These are phyloP conservation scores for Candida bentonensis DNA, from an alignment of 805 yeast species.

Conservation along the genomic window DNA sequence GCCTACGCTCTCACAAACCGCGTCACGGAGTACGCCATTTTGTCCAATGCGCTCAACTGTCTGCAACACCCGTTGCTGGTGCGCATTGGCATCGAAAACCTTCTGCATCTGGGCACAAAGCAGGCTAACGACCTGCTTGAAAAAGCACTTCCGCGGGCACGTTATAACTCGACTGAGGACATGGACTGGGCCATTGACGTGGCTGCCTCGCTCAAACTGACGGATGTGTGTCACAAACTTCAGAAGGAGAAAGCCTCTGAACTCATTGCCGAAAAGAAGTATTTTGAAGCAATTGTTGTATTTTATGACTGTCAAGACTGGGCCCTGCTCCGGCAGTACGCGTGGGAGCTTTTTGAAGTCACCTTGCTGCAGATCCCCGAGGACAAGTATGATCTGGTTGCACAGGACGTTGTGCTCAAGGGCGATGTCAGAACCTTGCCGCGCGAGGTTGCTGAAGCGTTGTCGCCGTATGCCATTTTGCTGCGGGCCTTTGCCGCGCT, in stretches of 20 bases:
- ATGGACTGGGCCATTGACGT: not conserved
- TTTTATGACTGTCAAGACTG: constrained; percentile 1
- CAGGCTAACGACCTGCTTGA: not conserved
- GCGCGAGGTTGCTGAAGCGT: not conserved
- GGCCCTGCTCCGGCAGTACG: not conserved
- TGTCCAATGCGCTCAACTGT: constrained; percentile 1
- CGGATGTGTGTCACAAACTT: not conserved
- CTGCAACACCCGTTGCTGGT: not conserved
- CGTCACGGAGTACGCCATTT: not conserved
- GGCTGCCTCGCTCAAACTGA: not conserved
- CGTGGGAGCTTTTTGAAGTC: not conserved
- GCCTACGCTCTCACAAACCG: not conserved
- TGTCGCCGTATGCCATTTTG: not conserved
- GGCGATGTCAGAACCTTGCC: not conserved
- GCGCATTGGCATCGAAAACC: not conserved
- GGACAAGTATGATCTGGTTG: not conserved
- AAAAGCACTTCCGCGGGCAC: not conserved
- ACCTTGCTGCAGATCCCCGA: not conserved
- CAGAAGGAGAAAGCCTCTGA: not conserved
- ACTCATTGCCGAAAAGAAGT: not conserved
- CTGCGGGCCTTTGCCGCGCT: not conserved
- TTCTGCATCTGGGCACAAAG: not conserved
- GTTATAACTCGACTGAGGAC: not conserved
- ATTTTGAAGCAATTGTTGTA: not conserved
- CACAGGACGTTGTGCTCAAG: not conserved